phyloP scores from a whole-genome alignment of 441 rosid genomes.

The Adansonia rubrostipa region DNA sequence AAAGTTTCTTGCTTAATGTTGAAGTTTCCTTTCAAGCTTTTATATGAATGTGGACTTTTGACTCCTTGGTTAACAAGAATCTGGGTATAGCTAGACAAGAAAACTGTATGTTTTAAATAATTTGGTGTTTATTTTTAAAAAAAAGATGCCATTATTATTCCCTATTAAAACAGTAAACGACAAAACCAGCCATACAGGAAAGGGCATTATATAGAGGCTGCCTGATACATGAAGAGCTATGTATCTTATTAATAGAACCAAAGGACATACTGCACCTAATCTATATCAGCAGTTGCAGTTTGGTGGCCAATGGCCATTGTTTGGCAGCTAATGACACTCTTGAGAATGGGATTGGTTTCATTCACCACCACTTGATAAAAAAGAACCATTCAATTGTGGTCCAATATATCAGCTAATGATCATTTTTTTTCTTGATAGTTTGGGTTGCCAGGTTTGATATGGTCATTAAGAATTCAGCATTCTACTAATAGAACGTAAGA shows the following conservation, averaged over 20 bases:
- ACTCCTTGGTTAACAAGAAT: neutral
- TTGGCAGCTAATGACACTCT: neutral
- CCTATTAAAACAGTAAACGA: neutral
- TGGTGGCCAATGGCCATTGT: neutral
- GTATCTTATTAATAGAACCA: neutral
- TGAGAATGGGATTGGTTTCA: neutral
- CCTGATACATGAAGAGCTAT: neutral
- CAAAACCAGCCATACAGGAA: neutral
- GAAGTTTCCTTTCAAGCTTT: neutral
- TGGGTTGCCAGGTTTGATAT: too few species aligned
- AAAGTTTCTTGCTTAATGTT: neutral
- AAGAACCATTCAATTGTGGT: neutral
- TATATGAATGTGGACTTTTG: neutral
- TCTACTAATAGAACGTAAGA: too few species aligned
- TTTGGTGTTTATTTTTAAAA: neutral
- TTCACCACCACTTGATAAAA: neutral
- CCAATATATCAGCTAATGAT: too few species aligned
- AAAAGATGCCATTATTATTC: neutral
- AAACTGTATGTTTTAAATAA: neutral
- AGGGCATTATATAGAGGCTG: neutral
- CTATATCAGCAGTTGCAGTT: neutral
- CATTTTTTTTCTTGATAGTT: too few species aligned
- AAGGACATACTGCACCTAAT: neutral
- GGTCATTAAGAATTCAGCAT: too few species aligned
- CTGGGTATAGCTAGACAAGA: neutral